Conservation (phyloP, 305 asterid genomes). For the Rubia peregrina region DNA sequence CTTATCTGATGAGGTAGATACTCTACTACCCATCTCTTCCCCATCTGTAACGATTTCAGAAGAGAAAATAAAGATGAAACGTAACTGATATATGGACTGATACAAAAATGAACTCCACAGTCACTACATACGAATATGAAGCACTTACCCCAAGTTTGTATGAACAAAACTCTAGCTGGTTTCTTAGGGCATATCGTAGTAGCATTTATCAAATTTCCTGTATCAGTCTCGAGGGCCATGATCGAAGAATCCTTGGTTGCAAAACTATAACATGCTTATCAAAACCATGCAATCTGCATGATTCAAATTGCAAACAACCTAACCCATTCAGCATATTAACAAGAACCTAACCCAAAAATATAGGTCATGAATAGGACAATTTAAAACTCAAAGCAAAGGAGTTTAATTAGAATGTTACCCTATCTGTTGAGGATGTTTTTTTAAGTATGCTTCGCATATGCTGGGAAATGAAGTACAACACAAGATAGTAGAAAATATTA, state of each 20-base stretch:
- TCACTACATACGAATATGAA: not conserved
- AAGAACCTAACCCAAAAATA: constrained; percentile 34
- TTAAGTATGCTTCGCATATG: constrained; percentile 93
- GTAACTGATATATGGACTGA: not conserved
- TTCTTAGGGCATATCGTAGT: constrained; percentile 60
- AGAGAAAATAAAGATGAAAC: constrained; percentile 5
- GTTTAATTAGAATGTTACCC: constrained; percentile 43
- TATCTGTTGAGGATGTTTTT: constrained; percentile 74
- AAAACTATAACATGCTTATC: constrained; percentile 62
- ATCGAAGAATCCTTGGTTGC: constrained; percentile 86
- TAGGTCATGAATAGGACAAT: not conserved
- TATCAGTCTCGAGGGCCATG: constrained; percentile 60
- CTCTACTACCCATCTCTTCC: constrained; percentile 27
- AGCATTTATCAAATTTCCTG: constrained; percentile 62
- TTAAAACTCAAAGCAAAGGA: not conserved
- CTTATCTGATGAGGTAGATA: constrained; percentile 32
- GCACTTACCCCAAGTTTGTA: constrained; percentile 55
- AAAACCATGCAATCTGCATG: constrained; percentile 79
- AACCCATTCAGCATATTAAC: constrained; percentile 30
- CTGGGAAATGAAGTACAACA: constrained; percentile 31
- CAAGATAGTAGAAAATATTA: constrained; percentile 11
- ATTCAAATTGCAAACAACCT: constrained; percentile 52
- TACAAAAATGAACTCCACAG: not conserved
- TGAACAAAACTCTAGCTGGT: constrained; percentile 70
- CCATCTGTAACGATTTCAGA: constrained; percentile 31